Base-by-base conservation (phyloP, 352 stramenopile species). In the Globisporangium perplexum region DNA sequence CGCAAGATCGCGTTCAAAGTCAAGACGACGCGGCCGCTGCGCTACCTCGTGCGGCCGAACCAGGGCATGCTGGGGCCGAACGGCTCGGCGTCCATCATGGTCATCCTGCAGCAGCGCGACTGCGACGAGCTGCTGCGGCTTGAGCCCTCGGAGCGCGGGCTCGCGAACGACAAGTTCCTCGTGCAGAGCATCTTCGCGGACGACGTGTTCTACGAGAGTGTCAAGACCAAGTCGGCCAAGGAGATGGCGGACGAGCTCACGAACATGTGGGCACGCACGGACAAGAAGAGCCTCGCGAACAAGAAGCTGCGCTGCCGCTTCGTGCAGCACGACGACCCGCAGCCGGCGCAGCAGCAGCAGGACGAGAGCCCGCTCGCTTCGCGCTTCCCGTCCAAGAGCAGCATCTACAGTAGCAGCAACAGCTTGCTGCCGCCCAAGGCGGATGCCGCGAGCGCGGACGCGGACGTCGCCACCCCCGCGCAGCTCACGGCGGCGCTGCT, bases 121-220 rank as follows among this genome's bases (percentile, higher is more conserved):
- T 93, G 85, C 54, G 85, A 95, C 50, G 85, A 95, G 49, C 66
- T 95, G 43, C 59, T 90, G 60, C 83, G 83, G 0, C 57, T 93
- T 41, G 83, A 92, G 35, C 67, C 79, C 7, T 69, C 79, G 0
- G 85, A 95, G 63, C 81, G 85, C 26, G 73, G 86, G 69, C 60
- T 93, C 41, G 83, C 81, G 42, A 95, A 95, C 59, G 85, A 95
- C 69, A 95, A 95, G 75, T 95, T 95, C 53, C 70, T 95, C 4
- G 85, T 95, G 39, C 85, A 95, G 55, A 91, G 78, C 58, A 88
- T 90, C 42, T 90, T 75, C 52, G 78, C 91, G 26, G 83, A 95
- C 47, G 82, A 91, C 56, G 69, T 65, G 52, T 93, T 95, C 63
- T 95, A 90, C 59, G 81, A 95, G 48, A 51, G 88, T 8, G 79